Evolutionary conservation across 495 filamentous ascomycete genomes (phyloP).

Genomic region (Penicillium tannophilum): DNA sequence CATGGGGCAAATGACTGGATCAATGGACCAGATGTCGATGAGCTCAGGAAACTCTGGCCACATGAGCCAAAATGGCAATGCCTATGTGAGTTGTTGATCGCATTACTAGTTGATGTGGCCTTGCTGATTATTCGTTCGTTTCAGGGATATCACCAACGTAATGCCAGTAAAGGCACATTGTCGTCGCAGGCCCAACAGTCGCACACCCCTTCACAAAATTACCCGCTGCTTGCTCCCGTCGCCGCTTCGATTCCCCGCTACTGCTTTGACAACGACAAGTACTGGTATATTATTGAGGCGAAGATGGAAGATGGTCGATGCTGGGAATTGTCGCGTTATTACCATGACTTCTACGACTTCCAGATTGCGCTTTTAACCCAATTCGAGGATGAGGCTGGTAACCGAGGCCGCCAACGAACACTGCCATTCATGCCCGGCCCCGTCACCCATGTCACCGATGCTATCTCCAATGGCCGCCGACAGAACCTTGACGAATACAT

Average conservation of each 20-base stretch:
- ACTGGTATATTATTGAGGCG: conserved; percentile 97
- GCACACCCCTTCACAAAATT: conserved; percentile 31
- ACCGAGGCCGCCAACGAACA: conserved; percentile 71
- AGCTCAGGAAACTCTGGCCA: conserved; percentile 39
- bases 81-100: conserved; percentile 43
- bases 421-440: conserved; percentile 99
- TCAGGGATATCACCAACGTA: conserved; percentile 50
- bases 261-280: conserved; percentile 96
- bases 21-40: conserved; percentile 81
- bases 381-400: conserved; percentile 91
- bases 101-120: not conserved
- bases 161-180: conserved; percentile 45
- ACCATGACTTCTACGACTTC: conserved; percentile 99
- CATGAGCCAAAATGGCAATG: conserved; percentile 48
- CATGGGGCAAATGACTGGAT: conserved; percentile 59
- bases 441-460: conserved; percentile 96
- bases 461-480: conserved; percentile 89
- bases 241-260: conserved; percentile 88
- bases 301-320: conserved; percentile 86
- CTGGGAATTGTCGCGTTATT: conserved; percentile 92
- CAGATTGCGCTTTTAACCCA: conserved; percentile 93
- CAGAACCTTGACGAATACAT: conserved; percentile 94
- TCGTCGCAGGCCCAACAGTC: conserved; percentile 29
- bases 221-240: conserved; percentile 56
- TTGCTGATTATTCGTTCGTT: not conserved